phyloP scores from a whole-genome alignment of 306 rosid species.

The Gillenia trifoliata region DNA sequence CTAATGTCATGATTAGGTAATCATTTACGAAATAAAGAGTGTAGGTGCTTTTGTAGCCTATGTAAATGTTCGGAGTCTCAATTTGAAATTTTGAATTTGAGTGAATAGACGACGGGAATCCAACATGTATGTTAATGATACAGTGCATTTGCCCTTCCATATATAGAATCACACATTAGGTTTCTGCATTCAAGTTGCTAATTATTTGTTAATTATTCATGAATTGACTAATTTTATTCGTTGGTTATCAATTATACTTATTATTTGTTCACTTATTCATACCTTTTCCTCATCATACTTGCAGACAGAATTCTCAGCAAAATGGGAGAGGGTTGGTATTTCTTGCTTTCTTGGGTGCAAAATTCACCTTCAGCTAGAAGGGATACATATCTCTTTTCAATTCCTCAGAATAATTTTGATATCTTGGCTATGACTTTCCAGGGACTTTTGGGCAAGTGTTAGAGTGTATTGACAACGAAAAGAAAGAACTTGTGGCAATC shows the following conservation, averaged over 20 bases:
- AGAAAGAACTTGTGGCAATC: conserved; percentile 65
- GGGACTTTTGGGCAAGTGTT: conserved; percentile 86
- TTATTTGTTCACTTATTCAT: conserved; percentile 10
- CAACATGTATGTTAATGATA: no score
- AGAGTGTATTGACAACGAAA: conserved; percentile 72
- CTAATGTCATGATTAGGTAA: neutral
- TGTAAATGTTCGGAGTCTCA: neutral
- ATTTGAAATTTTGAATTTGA: neutral
- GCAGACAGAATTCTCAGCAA: conserved; percentile 75
- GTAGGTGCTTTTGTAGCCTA: neutral
- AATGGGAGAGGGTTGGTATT: conserved; percentile 76
- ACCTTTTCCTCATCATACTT: conserved; percentile 11
- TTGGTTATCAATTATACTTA: neutral
- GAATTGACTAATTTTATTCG: neutral
- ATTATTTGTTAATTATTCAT: neutral
- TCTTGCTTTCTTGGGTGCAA: neutral
- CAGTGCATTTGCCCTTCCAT: neutral
- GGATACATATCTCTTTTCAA: neutral
- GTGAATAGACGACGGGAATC: neutral
- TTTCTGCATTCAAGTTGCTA: neutral
- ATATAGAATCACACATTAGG: neutral
- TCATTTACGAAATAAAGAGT: neutral
- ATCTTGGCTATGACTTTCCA: conserved; percentile 21
- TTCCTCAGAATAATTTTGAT: neutral
- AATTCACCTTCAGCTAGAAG: neutral